Evolutionary conservation across 2,329 filamentous ascomycete species (phyloP).

Genomic region (Herpotrichia juniperi): DNA sequence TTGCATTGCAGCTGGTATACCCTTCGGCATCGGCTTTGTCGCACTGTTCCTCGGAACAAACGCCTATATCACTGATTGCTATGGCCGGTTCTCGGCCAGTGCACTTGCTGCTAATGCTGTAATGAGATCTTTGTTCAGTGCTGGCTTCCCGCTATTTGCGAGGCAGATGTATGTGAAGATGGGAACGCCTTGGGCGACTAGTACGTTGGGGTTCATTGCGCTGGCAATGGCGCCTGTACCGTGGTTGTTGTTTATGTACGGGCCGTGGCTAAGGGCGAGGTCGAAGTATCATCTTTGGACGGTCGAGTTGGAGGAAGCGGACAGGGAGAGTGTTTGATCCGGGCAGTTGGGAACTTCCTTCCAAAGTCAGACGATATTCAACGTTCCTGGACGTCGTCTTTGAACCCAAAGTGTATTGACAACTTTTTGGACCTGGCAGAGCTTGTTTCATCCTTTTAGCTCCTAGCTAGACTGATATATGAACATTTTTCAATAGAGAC

Average conservation of each 20-base stretch:
- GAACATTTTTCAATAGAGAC: no score
- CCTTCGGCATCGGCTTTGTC: constrained; percentile 14
- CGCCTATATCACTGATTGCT: constrained; percentile 10
- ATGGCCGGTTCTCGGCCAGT: constrained; percentile 10
- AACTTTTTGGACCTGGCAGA: no score
- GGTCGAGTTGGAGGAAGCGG: no score
- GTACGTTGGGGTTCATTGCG: constrained; percentile 39
- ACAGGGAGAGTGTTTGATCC: no score
- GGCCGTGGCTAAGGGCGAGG: constrained; percentile 22
- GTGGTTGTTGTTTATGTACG: constrained; percentile 42
- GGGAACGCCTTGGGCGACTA: constrained; percentile 42
- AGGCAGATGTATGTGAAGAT: constrained; percentile 51
- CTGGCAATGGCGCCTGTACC: constrained; percentile 40
- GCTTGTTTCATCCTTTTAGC: no score
- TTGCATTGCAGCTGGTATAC: constrained; percentile 34
- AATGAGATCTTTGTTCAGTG: constrained; percentile 56
- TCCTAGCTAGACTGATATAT: no score
- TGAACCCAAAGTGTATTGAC: no score
- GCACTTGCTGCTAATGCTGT: constrained; percentile 50
- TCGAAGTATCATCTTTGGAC: no score
- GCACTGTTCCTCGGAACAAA: constrained; percentile 10
- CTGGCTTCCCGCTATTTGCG: constrained; percentile 58
- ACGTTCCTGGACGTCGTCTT: no score
- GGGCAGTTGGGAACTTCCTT: no score
- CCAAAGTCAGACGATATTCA: no score